Evolutionary conservation across 176 grass and related monocot species (phyloP).

Genomic region (Elymus sibiricus): DNA sequence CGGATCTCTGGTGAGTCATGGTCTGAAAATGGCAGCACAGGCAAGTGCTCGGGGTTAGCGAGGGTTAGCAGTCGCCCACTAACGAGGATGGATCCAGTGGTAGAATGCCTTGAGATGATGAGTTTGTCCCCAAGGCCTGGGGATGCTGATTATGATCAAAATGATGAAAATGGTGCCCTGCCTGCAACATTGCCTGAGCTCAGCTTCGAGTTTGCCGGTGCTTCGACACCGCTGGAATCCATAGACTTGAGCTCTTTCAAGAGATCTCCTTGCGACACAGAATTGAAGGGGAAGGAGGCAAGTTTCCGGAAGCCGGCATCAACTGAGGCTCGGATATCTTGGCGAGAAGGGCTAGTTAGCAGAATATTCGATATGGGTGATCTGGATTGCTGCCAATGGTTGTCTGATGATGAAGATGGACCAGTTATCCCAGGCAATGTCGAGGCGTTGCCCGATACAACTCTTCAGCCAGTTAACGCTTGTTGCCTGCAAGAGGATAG

Average conservation of each 20-base stretch:
- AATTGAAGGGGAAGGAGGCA: slow-evolving; percentile 23
- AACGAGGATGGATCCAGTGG: slow-evolving; percentile 43
- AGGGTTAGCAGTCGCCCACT: slow-evolving; percentile 18
- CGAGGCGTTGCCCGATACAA: neutral
- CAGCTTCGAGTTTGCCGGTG: slow-evolving; percentile 70
- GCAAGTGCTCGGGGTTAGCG: slow-evolving; percentile 9
- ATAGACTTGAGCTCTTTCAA: slow-evolving; percentile 68
- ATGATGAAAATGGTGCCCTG: neutral
- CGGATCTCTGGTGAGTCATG: slow-evolving; percentile 27
- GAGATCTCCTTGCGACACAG: slow-evolving; percentile 37
- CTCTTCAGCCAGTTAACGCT: slow-evolving; percentile 10
- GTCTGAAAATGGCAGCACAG: slow-evolving; percentile 6
- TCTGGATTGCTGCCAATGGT: slow-evolving; percentile 63
- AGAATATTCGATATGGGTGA: slow-evolving; percentile 88
- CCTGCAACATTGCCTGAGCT: slow-evolving; percentile 38
- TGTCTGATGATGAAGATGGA: slow-evolving; percentile 79
- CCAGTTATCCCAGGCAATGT: neutral
- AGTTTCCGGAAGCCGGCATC: slow-evolving; percentile 19
- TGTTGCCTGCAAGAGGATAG: slow-evolving; percentile 24
- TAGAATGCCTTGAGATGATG: slow-evolving; percentile 52
- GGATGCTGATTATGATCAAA: slow-evolving; percentile 35
- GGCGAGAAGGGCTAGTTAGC: slow-evolving; percentile 86
- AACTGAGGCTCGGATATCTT: slow-evolving; percentile 63
- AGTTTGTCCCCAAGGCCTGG: slow-evolving; percentile 36
- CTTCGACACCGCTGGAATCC: slow-evolving; percentile 43